Evolutionary conservation across 2,329 filamentous ascomycete species (phyloP), one percentile per base, ranked within the genome.

Genomic region (Neurospora sp.): DNA sequence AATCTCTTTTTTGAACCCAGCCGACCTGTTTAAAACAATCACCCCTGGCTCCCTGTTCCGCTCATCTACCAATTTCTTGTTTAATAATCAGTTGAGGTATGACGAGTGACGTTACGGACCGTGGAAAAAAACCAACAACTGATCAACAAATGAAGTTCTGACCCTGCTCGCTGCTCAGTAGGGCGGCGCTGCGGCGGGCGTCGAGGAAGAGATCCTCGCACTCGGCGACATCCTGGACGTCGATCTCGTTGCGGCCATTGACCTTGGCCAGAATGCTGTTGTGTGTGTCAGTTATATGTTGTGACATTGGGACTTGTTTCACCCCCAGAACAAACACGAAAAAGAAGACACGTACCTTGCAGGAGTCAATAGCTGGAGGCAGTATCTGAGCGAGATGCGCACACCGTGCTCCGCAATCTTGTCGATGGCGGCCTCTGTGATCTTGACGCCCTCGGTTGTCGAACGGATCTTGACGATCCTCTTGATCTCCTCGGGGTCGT

Each of bases 301-400:
- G 8, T 19, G n/a, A 46, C 42, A 46, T 36, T 66, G 33, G 33
- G 42, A 46, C 68, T 42, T 67, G 46, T 69, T 36, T 68, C 36
- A 69, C 73, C 72, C 72, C 76, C 77, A 78, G 76, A 80, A 77
- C 70, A 69, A 68, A 68, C 67, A 46, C 17, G 28, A 33, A 33
- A 36, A 69, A 69, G 67, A 43, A 66, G 28, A 69, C 70, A 79
- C 84, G 78, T 81, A 89, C 86, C 87, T 95, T 68, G 93, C 91
- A 1, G 94, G 94, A 36, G 93, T 92, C 76, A 99, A 85, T 75
- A 99, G 83, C 82, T 98, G 96, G 78, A 99, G 84, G 75, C 94
- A 95, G 82, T 99, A 99, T 75, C 96, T 86, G 81, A 99, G 81
- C 79, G 92, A 96, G 78, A 97, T 93, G 76, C 90, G 91, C 77